These are phyloP conservation scores for Rugosomyces carneus DNA, from an alignment of 1,284 basidiomycete species.

Conservation along the genomic window DNA sequence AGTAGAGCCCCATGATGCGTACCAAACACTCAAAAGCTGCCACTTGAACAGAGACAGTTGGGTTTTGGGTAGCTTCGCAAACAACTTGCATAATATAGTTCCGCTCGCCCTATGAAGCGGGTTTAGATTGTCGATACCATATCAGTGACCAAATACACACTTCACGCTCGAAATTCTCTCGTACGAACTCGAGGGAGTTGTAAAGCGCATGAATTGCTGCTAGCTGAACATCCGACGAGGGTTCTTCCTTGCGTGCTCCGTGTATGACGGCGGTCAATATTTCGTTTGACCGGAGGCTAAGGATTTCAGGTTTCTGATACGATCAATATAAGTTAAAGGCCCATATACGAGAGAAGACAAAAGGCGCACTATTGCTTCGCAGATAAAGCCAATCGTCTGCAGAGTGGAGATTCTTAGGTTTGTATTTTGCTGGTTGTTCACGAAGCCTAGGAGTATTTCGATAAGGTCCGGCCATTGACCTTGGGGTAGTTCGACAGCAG, in stretches of 20 bases:
- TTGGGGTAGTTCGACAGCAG: slow-evolving; percentile 85
- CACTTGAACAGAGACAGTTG: slow-evolving; percentile 77
- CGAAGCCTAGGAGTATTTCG: slow-evolving; percentile 81
- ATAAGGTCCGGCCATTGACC: slow-evolving; percentile 91
- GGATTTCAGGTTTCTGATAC: slow-evolving; percentile 81
- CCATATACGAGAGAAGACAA: slow-evolving; percentile 5
- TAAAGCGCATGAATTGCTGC: slow-evolving; percentile 91
- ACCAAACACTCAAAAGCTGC: slow-evolving; percentile 95
- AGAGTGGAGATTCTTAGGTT: slow-evolving; percentile 86
- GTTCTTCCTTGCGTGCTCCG: slow-evolving; percentile 94
- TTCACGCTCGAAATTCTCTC: slow-evolving; percentile 97
- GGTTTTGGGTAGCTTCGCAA: slow-evolving; percentile 94
- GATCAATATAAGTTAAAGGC: slow-evolving; percentile 14
- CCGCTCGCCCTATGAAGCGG: slow-evolving; percentile 73
- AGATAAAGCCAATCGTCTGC: slow-evolving; percentile 95
- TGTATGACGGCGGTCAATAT: slow-evolving; percentile 98
- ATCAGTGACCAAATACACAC: slow-evolving; percentile 36
- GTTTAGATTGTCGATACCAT: slow-evolving; percentile 11
- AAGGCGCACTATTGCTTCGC: slow-evolving; percentile 85
- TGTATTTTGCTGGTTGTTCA: slow-evolving; percentile 71
- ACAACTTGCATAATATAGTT: slow-evolving; percentile 99
- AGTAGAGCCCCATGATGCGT: slow-evolving; percentile 96
- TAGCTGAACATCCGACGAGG: slow-evolving; percentile 90
- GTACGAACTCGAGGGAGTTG: slow-evolving; percentile 97
- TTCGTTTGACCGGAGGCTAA: slow-evolving; percentile 90